Evolutionary conservation across 805 yeast genomes (phyloP).

Genomic region (Myxozyma kluyveri): DNA sequence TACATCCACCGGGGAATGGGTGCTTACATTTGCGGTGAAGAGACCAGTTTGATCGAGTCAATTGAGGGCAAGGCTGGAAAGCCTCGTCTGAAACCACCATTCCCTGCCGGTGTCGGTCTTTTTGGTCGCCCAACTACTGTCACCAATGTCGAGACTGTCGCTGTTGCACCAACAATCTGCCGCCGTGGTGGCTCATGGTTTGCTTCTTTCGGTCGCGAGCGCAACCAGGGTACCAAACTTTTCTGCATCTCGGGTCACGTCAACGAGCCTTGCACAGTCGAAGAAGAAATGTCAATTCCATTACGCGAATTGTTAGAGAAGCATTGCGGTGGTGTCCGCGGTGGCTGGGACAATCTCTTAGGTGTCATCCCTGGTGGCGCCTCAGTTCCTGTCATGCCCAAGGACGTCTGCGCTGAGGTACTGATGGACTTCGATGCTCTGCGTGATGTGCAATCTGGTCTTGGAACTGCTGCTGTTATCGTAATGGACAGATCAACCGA

Average conservation of each 20-base stretch:
- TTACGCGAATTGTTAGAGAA: constrained; percentile 76
- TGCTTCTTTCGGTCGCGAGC: constrained; percentile 76
- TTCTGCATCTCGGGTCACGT: constrained; percentile 88
- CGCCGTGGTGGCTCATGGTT: constrained; percentile 91
- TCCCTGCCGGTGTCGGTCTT: constrained; percentile 91
- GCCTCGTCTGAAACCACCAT: constrained; percentile 91
- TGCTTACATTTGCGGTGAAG: constrained; percentile 90
- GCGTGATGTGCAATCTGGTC: constrained; percentile 79
- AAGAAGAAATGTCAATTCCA: constrained; percentile 91
- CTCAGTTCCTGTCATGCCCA: constrained; percentile 79
- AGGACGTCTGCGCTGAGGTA: constrained; percentile 61
- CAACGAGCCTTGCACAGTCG: constrained; percentile 88
- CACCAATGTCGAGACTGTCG: constrained; percentile 86
- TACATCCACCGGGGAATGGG: constrained; percentile 91
- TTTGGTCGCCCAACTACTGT: constrained; percentile 91
- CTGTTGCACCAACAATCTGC: constrained; percentile 85
- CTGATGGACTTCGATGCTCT: constrained; percentile 87
- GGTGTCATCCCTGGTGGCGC: constrained; percentile 91
- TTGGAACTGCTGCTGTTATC: constrained; percentile 91
- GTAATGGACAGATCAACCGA: constrained; percentile 87
- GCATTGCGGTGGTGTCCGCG: constrained; percentile 87
- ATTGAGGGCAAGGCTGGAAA: constrained; percentile 91
- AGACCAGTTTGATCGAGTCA: constrained; percentile 83
- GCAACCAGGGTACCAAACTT: constrained; percentile 79
- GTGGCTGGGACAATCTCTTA: constrained; percentile 88